phyloP scores from a whole-genome alignment of 208 protist species.

The Acanthamoeba culbertsoni region DNA sequence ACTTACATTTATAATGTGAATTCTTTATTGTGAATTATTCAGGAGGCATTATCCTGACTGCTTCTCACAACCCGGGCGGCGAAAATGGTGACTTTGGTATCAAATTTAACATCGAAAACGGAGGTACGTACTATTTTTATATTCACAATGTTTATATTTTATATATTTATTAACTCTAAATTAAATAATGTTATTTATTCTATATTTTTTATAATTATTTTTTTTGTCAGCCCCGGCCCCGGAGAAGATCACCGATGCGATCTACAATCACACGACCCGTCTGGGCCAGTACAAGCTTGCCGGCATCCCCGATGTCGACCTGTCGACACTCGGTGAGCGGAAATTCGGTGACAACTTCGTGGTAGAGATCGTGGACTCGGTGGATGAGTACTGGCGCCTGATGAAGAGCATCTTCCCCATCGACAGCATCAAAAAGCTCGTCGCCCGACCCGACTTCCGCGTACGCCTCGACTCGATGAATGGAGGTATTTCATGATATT shows the following conservation, averaged over 20 bases:
- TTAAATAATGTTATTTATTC: no score
- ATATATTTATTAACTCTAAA: no score
- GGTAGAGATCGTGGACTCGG: conserved; percentile 92
- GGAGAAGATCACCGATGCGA: conserved; percentile 92
- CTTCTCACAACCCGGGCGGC: conserved; percentile 98
- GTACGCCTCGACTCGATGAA: conserved; percentile 92
- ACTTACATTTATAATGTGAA: neutral
- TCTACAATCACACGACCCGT: conserved; percentile 89
- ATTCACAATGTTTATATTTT: neutral
- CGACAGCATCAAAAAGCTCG: conserved; percentile 81
- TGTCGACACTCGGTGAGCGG: conserved; percentile 72
- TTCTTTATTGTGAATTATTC: neutral
- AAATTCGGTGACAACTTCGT: conserved; percentile 75
- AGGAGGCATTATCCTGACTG: conserved; percentile 96
- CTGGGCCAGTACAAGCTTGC: conserved; percentile 81
- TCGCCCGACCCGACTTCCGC: conserved; percentile 87
- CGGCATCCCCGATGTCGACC: conserved; percentile 80
- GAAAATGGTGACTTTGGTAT: conserved; percentile 96
- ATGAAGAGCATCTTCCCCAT: conserved; percentile 96
- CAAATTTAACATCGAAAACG: conserved; percentile 98
- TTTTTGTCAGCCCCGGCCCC: conserved; percentile 86
- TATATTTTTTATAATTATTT: no score
- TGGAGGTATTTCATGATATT: conserved; percentile 75
- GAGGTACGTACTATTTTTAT: conserved; percentile 78
- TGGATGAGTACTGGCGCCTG: conserved; percentile 89